Base-by-base conservation (phyloP, 176 grass and related monocot species). In the Saccharum officinarum region DNA sequence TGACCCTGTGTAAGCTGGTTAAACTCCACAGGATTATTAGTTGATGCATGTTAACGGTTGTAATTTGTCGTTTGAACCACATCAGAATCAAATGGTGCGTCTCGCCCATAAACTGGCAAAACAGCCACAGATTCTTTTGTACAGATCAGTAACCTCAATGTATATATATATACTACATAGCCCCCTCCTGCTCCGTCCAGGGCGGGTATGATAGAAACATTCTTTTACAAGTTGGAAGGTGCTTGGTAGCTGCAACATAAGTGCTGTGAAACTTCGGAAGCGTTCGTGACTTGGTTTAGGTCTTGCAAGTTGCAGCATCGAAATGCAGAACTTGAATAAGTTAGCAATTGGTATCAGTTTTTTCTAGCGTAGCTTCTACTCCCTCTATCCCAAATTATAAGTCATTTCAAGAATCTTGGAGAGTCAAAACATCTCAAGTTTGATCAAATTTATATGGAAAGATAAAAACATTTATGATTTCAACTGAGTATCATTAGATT, bases 1-100 rank as follows among this genome's bases (percentile, higher is more conserved):
- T 82, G 97, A 99, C 88, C 97, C 94, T 15, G 79, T 99, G 65
- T 96, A 97, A 81, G 17, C 52, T 82, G 28, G 6, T 42, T 69
- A 84, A 54, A 69, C 39, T 75, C 41, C 23, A 26, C 50, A 66
- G 68, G 57, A 76, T n/a, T 76, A 76, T n/a, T 76, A 81, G 83
- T 28, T 52, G 15, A 60, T 83, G 62, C 40, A 36, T 55, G 70
- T 84, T 76, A 33, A 41, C 7, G 25, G 81, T 71, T 68, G 81
- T 80, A 81, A 84, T 71, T 25, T 39, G 31, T 47, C 15, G 60
- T 90, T 75, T 36, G 62, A 81, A 87, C 50, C 22, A 75, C 89
- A 57, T 67, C 64, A 71, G 20, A 71, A 83, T 63, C 44, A 66
- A 67, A 71, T 41, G 63, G 57, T 45, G 10, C 41, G 49, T 62